phyloP scores from a whole-genome alignment of 2,329 filamentous ascomycete species.

The Basipetospora chlamydospora region DNA sequence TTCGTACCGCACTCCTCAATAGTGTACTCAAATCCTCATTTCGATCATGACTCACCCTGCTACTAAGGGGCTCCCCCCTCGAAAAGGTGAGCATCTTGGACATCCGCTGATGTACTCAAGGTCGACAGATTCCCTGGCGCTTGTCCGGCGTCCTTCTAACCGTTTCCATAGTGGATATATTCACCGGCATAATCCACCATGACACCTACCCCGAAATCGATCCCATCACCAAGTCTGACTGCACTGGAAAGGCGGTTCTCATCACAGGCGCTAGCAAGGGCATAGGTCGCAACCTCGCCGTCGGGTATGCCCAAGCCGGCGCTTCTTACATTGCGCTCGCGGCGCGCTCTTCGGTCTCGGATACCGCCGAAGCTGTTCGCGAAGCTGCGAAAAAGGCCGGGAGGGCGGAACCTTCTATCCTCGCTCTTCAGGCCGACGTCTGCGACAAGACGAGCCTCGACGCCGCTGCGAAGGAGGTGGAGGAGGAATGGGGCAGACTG shows the following conservation, averaged over 20 bases:
- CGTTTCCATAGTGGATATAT: constrained; percentile 9
- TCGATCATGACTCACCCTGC: too few species aligned
- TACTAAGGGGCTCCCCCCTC: too few species aligned
- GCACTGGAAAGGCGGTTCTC: constrained; percentile 25
- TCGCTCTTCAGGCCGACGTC: constrained; percentile 25
- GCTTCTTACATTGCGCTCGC: constrained; percentile 35
- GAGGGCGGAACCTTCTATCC: constrained; percentile 17
- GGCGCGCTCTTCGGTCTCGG: constrained; percentile 30
- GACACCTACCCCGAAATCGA: constrained; percentile 41
- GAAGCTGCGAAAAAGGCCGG: constrained; percentile 18
- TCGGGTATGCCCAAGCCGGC: constrained; percentile 40
- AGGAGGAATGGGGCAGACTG: constrained; percentile 17
- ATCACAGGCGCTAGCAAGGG: constrained; percentile 42
- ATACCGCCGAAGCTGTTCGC: constrained; percentile 18
- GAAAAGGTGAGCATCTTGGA: too few species aligned
- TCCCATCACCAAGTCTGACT: constrained; percentile 19
- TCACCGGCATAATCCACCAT: constrained; percentile 20
- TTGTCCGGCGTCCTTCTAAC: too few species aligned
- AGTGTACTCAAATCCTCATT: too few species aligned
- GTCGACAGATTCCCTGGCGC: too few species aligned
- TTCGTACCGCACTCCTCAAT: too few species aligned
- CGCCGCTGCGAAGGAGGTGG: constrained; percentile 13
- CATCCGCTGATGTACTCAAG: too few species aligned
- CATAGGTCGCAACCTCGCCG: constrained; percentile 35
- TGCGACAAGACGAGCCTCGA: constrained; percentile 17